Evolutionary conservation across 1,284 basidiomycete species (phyloP).

Genomic region (Fomitopsis pinicola): DNA sequence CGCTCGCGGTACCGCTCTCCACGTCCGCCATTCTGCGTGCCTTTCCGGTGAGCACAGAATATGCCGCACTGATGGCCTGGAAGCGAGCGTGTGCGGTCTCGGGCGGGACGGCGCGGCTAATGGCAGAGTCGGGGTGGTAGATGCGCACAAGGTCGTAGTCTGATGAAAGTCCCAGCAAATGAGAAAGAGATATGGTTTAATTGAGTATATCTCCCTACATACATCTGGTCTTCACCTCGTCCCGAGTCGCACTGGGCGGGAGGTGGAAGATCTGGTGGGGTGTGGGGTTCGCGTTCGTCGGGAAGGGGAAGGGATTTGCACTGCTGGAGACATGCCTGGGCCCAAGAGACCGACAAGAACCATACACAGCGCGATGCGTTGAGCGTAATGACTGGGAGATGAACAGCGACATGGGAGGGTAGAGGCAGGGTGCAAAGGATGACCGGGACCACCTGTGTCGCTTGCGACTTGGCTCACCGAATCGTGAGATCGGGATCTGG

Average conservation of each 20-base stretch:
- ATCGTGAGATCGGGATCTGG: too few relatives aligned
- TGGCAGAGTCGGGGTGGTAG: conserved; percentile 66
- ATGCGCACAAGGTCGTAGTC: conserved; percentile 69
- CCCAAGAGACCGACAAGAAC: background rate
- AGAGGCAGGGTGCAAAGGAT: background rate
- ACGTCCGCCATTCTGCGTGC: conserved; percentile 23
- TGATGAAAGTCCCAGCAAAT: conserved; percentile 20
- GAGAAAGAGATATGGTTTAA: background rate
- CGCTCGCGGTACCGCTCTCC: conserved; percentile 32
- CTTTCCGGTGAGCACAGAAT: conserved; percentile 46
- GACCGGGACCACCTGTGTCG: too few relatives aligned
- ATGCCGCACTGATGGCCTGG: conserved; percentile 57
- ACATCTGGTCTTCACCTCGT: conserved; percentile 66
- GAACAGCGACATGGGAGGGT: background rate
- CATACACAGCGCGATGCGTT: background rate
- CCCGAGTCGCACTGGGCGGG: conserved; percentile 45
- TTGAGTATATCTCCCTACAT: conserved; percentile 21
- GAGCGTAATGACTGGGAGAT: background rate
- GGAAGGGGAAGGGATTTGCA: conserved; percentile 57
- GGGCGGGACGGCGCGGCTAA: conserved; percentile 40
- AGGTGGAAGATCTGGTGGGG: conserved; percentile 72
- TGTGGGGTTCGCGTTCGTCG: conserved; percentile 47
- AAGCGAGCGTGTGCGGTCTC: conserved; percentile 53
- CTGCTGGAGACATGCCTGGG: conserved; percentile 26
- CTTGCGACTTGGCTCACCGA: too few relatives aligned